Base-by-base conservation (phyloP, 2,329 filamentous ascomycete species). In the Lasiodiplodia sp. region DNA sequence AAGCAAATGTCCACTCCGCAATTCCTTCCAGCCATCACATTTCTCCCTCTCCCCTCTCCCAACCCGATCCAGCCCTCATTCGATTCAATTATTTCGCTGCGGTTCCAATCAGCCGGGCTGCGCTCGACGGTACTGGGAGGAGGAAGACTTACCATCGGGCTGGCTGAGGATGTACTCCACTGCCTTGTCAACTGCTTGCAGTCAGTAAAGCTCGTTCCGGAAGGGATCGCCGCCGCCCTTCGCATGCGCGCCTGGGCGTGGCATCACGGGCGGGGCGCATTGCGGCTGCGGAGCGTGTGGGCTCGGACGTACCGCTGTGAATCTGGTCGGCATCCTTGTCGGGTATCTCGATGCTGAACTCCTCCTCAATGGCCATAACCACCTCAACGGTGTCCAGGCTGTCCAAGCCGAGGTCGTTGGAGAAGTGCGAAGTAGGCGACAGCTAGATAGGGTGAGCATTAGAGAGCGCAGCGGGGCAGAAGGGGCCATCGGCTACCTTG, bases 361-460 rank as follows among this genome's bases (percentile, higher is more conserved):
- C 89, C 89, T 99, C 96, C 88, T 99, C 96, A 84, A 99, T 98
- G 74, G 96, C 96, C 96, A 99, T 99, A 77, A 99, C 96, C 74
- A 99, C 96, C 87, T 99, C 96, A 72, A 99, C 96, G 72, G 96
- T 97, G 82, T 99, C 96, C 82, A 99, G 88, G 84, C 92, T 96
- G 86, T 99, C 96, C 77, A 99, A 87, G 73, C 94, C 96, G 72
- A 99, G 92, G 84, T 99, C 95, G 82, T 97, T 98, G 80, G 93
- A 88, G 85, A 99, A 99, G 88, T 98, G 94, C 69, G 95, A 91
- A 66, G 85, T 86, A 72, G 88, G 84, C 78, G 90, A 93, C 80
- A 99, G 93, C 95, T 98, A 76, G 70, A 67, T 49, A 55, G 37
- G 31, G 70, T 80, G 60, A 81, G 76, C 53, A 37, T 66, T 57